Evolutionary conservation across 176 grass and related monocot genomes (phyloP).

Genomic region (Cymbopogon citratus): DNA sequence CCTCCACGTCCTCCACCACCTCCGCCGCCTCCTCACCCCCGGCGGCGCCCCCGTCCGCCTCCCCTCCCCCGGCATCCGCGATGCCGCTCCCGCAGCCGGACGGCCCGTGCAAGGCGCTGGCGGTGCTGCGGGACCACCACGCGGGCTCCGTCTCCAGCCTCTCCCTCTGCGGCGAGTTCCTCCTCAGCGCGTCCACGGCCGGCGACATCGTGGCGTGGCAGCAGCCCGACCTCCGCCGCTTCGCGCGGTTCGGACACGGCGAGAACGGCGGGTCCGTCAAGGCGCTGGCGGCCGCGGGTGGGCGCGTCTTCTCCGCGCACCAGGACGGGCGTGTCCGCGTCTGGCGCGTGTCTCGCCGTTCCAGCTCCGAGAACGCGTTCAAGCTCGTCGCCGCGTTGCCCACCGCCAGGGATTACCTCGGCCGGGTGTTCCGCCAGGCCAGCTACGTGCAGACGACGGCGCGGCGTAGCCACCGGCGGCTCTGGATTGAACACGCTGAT

Average conservation of each 20-base stretch:
- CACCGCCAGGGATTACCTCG: constrained; percentile 70
- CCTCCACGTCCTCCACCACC: neutral
- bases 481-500: constrained; percentile 97
- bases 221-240: constrained; percentile 74
- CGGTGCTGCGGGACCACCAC: constrained; percentile 61
- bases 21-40: neutral
- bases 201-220: constrained; percentile 83
- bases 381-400: constrained; percentile 72
- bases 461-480: constrained; percentile 30
- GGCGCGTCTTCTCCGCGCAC: constrained; percentile 82
- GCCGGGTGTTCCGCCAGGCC: constrained; percentile 53
- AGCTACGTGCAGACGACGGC: constrained; percentile 59
- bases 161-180: constrained; percentile 86
- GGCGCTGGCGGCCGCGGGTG: constrained; percentile 62
- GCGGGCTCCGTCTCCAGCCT: constrained; percentile 62
- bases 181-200: constrained; percentile 74
- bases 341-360: constrained; percentile 62
- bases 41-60: neutral
- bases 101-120: constrained; percentile 48
- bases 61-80: neutral
- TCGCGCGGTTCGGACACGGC: constrained; percentile 63
- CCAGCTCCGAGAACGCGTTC: constrained; percentile 66
- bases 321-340: constrained; percentile 83
- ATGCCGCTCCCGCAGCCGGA: too few species aligned
- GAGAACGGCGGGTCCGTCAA: constrained; percentile 56